A percentile compares a stretch with the other conserved stretches of the same genome.
phyloP scores from a whole-genome alignment of 108 stramenopile genomes.

The Cylindrotheca closterium region DNA sequence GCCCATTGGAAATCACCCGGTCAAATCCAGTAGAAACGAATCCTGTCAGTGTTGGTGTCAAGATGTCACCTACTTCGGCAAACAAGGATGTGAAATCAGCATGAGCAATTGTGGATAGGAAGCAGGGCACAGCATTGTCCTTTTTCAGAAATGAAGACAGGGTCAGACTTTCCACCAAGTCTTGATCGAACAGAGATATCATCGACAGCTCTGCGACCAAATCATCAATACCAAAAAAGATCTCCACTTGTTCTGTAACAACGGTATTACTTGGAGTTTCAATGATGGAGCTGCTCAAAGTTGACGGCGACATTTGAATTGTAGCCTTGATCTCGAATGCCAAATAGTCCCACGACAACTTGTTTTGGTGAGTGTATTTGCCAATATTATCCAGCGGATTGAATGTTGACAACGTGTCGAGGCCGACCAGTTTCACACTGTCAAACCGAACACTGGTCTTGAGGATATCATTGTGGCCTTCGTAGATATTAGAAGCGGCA shows the following conservation, averaged over 20 bases:
- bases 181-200: slow-evolving; percentile 50
- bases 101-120: slow-evolving; percentile 45
- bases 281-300: slow-evolving; percentile 27
- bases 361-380: slow-evolving; percentile 57
- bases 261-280: slow-evolving; percentile 13
- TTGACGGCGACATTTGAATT: slow-evolving; percentile 37
- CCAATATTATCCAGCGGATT: slow-evolving; percentile 48
- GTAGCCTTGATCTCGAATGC: slow-evolving; percentile 48
- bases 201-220: slow-evolving; percentile 45
- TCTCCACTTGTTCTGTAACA: slow-evolving; percentile 39
- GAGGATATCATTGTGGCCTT: slow-evolving; percentile 56
- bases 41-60: slow-evolving; percentile 47
- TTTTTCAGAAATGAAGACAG: slow-evolving; percentile 53
- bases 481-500: slow-evolving; percentile 24
- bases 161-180: slow-evolving; percentile 38
- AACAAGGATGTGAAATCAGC: slow-evolving; percentile 40
- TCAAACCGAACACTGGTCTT: slow-evolving; percentile 51
- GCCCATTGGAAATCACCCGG: slow-evolving; percentile 38
- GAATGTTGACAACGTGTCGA: slow-evolving; percentile 60
- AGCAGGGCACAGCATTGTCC: slow-evolving; percentile 49
- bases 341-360: slow-evolving; percentile 51
- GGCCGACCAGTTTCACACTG: slow-evolving; percentile 44
- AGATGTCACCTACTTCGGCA: slow-evolving; percentile 48
- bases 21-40: slow-evolving; percentile 58
- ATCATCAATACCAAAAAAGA: slow-evolving; percentile 35